These are phyloP conservation scores for Colletotrichum sp. DNA, from an alignment of 2,329 filamentous ascomycete species.

Conservation along the genomic window DNA sequence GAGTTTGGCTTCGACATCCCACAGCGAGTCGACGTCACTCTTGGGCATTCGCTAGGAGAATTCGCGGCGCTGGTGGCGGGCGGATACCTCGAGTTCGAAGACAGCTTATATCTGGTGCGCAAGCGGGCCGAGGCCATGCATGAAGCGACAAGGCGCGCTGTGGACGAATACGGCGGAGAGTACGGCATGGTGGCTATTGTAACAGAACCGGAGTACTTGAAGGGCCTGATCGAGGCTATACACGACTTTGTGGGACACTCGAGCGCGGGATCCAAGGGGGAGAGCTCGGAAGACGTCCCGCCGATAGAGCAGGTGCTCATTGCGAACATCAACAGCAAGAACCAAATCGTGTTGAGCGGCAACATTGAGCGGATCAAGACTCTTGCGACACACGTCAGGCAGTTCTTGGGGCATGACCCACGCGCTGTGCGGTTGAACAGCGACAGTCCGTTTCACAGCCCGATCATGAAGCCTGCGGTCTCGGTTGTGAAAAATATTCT, in stretches of 20 bases:
- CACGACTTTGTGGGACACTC: constrained; percentile 78
- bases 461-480: constrained; percentile 87
- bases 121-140: constrained; percentile 85
- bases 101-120: constrained; percentile 79
- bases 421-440: constrained; percentile 85
- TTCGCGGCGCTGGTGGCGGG: constrained; percentile 90
- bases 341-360: constrained; percentile 93
- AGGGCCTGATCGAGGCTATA: constrained; percentile 73
- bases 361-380: constrained; percentile 83
- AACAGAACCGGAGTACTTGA: constrained; percentile 81
- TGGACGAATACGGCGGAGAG: constrained; percentile 73
- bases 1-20: constrained; percentile 80
- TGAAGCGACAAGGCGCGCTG: constrained; percentile 71
- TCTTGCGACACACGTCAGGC: constrained; percentile 82
- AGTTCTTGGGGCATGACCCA: constrained; percentile 91
- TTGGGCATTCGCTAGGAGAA: constrained; percentile 92
- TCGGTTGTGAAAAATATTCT: constrained; percentile 75
- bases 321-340: constrained; percentile 94
- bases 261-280: constrained; percentile 68
- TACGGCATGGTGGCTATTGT: constrained; percentile 96
- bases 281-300: constrained; percentile 70
- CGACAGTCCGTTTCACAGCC: constrained; percentile 89
- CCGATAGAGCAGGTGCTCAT: constrained; percentile 88
- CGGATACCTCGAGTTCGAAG: constrained; percentile 78
- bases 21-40: constrained; percentile 78